phyloP scores from a whole-genome alignment of 805 yeast genomes.

The Crinitomyces ghanaensis region DNA sequence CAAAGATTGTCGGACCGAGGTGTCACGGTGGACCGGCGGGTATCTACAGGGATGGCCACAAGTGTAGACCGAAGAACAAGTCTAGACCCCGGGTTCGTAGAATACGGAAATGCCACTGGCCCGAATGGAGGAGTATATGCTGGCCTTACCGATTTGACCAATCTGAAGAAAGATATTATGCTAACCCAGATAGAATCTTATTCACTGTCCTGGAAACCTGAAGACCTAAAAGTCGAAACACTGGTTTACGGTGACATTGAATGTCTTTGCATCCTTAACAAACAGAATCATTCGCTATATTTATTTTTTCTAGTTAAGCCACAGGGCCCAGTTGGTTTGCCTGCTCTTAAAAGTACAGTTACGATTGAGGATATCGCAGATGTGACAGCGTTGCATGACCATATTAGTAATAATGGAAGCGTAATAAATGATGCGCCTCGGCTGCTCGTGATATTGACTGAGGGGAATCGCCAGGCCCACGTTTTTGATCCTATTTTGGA shows the following conservation, averaged over 20 bases:
- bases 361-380: no score
- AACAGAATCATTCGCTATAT: constrained; percentile 31
- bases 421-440: no score
- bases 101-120: neutral
- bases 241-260: constrained; percentile 45
- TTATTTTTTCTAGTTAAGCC: constrained; percentile 39
- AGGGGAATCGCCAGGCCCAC: no score
- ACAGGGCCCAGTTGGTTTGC: constrained; percentile 23
- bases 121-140: constrained; percentile 1
- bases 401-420: no score
- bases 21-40: neutral
- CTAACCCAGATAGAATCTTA: constrained; percentile 25
- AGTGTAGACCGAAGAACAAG: constrained; percentile 2
- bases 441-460: no score
- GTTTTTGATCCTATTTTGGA: no score
- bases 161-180: constrained; percentile 55
- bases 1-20: no score
- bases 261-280: constrained; percentile 46
- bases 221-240: constrained; percentile 22
- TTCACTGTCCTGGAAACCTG: no score
- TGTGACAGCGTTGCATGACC: no score
- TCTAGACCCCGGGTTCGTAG: constrained; percentile 1
- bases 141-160: constrained; percentile 9
- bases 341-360: constrained; percentile 27
- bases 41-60: neutral